Evolutionary conservation across 805 yeast species (phyloP), one percentile per base, ranked within the genome.

Genomic region (Debaryomyces hansenii): DNA sequence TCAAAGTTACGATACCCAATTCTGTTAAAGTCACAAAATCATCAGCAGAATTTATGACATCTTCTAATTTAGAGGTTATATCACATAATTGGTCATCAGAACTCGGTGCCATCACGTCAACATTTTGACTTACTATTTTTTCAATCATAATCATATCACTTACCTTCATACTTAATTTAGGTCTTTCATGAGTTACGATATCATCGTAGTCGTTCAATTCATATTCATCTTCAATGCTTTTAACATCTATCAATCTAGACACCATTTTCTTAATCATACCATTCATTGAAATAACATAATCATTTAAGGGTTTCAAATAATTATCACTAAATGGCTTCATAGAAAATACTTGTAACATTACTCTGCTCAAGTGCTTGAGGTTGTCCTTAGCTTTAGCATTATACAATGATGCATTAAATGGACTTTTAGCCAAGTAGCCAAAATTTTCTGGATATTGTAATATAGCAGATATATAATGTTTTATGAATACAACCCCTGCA

Each of bases 241-340:
- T 73, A 31, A 84, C 66, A 46, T 78, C 74, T 33, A 86, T 75
- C 20, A 87, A 58, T 16, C 69, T 63, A 39, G 64, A 66, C 43
- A 85, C 65, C 7, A 80, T 60, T 0, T 63, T 58, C 31, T 78
- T 66, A 39, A 82, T 73, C 10, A 74, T 68, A 6, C 73, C 82
- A 5, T 70, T 66, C 7, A 82, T 75, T 11, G 78, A 68, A 42
- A 70, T 73, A 37, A 90, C 76, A 57, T 80, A 87, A 37, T 86
- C 91, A 61, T 87, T 87, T 58, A 89, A 70, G 1, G 96, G 96
- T 59, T 87, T 90, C 54, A 89, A 65, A 61, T 82, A 89, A 40
- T 84, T 79, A 53, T 86, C 83, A 11, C 78, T 79, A 66, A 90
- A 89, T 1, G 87, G 80, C 50, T 77, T 75, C 83, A 89, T 82